Evolutionary conservation across 1,139 yeast species (phyloP).

Genomic region (Kurtzmaniella quercitrusa): DNA sequence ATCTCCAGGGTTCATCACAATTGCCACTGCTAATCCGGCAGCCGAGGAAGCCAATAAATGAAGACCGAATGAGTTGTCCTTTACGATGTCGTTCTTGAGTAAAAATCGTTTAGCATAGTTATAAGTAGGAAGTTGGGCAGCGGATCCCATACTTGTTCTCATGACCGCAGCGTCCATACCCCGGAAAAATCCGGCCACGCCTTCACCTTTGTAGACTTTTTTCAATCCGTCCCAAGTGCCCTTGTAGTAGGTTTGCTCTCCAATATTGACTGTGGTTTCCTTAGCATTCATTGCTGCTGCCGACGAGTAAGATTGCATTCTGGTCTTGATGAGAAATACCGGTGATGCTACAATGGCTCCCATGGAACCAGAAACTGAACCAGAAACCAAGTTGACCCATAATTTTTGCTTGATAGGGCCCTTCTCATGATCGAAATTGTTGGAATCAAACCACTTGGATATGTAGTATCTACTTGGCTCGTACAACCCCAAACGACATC

Average conservation of each 20-base stretch:
- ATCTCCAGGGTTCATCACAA: slow-evolving; percentile 97
- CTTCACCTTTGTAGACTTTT: slow-evolving; percentile 62
- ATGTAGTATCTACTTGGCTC: slow-evolving; percentile 73
- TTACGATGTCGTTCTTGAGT: slow-evolving; percentile 42
- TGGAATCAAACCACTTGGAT: slow-evolving; percentile 55
- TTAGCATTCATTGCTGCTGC: slow-evolving; percentile 16
- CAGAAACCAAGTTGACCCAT: slow-evolving; percentile 71
- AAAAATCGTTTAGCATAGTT: slow-evolving; percentile 66
- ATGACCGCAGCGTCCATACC: slow-evolving; percentile 94
- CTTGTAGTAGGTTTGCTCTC: slow-evolving; percentile 87
- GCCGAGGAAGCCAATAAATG: slow-evolving; percentile 73
- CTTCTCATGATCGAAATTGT: slow-evolving; percentile 36
- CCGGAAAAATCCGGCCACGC: slow-evolving; percentile 72
- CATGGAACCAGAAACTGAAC: slow-evolving; percentile 79
- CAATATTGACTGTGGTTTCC: slow-evolving; percentile 42
- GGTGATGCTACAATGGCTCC: slow-evolving; percentile 94
- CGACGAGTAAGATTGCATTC: slow-evolving; percentile 87
- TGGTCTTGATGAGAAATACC: slow-evolving; percentile 82
- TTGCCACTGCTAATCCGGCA: slow-evolving; percentile 89
- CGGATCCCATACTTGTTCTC: slow-evolving; percentile 93
- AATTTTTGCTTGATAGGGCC: slow-evolving; percentile 52
- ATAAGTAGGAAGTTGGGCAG: slow-evolving; percentile 94
- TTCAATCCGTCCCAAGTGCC: slow-evolving; percentile 65
- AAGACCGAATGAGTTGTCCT: slow-evolving; percentile 61
- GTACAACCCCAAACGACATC: slow-evolving; percentile 89